phyloP scores from a whole-genome alignment of 495 filamentous ascomycete genomes.

The Pyronema domesticum region DNA sequence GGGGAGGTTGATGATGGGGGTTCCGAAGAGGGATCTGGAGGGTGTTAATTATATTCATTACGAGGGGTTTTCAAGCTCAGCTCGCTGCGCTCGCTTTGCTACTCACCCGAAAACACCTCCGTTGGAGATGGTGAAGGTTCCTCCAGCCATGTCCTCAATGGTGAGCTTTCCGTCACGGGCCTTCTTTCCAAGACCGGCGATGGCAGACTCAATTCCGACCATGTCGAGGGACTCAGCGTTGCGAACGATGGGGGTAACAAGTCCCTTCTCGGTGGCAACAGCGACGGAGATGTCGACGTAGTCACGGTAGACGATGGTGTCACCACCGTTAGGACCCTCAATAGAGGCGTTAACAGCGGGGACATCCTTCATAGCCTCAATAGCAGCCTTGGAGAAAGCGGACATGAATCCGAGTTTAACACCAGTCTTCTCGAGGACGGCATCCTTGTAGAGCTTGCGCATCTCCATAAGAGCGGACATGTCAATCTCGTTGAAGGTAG shows the following conservation, averaged over 20 bases:
- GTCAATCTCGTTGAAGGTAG: constrained; percentile 98
- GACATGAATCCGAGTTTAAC: constrained; percentile 99
- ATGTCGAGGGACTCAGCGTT: constrained; percentile 80
- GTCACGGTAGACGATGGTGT: constrained; percentile 94
- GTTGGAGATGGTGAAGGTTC: constrained; percentile 98
- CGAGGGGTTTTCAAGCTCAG: neutral
- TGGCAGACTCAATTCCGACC: constrained; percentile 74
- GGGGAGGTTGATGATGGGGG: constrained; percentile 96
- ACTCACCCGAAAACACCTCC: constrained; percentile 42
- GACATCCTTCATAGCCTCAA: constrained; percentile 84
- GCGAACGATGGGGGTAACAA: constrained; percentile 90
- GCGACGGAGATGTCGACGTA: constrained; percentile 97
- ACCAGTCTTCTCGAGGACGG: constrained; percentile 83
- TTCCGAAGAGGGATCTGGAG: constrained; percentile 69
- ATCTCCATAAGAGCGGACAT: constrained; percentile 98
- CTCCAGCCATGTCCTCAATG: constrained; percentile 98
- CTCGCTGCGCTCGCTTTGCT: no score
- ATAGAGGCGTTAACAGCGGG: constrained; percentile 97
- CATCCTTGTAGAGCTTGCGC: constrained; percentile 91
- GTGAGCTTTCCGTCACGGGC: constrained; percentile 92
- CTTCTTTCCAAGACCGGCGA: constrained; percentile 93
- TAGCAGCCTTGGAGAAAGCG: constrained; percentile 79
- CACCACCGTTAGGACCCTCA: constrained; percentile 82
- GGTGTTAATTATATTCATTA: neutral
- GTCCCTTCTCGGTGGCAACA: constrained; percentile 91